Percentiles rank a stretch among this genome's conserved stretches.
These are phyloP conservation scores for Gracilaria gracilis DNA, from an alignment of 23 red algal genomes.

Conservation along the genomic window DNA sequence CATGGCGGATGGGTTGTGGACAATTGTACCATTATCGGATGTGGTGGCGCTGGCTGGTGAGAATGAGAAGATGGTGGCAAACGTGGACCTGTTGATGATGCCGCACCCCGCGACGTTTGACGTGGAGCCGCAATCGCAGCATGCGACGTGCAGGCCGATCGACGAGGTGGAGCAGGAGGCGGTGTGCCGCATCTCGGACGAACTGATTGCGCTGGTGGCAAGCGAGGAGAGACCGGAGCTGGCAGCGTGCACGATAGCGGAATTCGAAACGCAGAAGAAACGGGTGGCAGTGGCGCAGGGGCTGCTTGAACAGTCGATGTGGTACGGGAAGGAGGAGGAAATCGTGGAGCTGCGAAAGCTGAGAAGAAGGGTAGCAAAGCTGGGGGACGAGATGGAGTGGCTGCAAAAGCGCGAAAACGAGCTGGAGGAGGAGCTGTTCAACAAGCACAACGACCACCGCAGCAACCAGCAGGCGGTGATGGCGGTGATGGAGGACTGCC, in stretches of 20 bases:
- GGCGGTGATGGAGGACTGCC: conserved; percentile 73
- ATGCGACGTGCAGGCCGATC: conserved; percentile 50
- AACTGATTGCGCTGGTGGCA: conserved; percentile 51
- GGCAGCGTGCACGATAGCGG: neutral
- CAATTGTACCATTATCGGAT: conserved; percentile 45
- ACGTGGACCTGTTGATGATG: conserved; percentile 63
- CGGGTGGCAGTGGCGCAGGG: conserved; percentile 24
- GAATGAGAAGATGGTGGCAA: conserved; percentile 13
- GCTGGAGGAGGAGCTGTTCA: conserved; percentile 35
- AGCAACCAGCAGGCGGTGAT: conserved; percentile 34
- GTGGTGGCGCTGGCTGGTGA: conserved; percentile 49
- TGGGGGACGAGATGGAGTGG: conserved; percentile 35
- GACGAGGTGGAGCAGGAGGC: conserved; percentile 37
- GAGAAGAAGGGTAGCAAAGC: conserved; percentile 39
- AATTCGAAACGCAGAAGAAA: conserved; percentile 42
- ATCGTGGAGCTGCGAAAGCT: conserved; percentile 24
- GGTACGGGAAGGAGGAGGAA: conserved; percentile 56
- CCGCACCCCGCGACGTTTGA: conserved; percentile 70
- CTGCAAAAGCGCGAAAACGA: conserved; percentile 14
- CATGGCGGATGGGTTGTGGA: conserved; percentile 65
- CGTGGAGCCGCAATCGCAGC: conserved; percentile 13
- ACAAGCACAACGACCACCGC: conserved; percentile 22
- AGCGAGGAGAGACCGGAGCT: conserved; percentile 13
- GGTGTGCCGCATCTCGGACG: conserved; percentile 42
- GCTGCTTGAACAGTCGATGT: conserved; percentile 28